Base-by-base conservation (phyloP, 768 basidiomycete genomes). In the Mycena filopes region DNA sequence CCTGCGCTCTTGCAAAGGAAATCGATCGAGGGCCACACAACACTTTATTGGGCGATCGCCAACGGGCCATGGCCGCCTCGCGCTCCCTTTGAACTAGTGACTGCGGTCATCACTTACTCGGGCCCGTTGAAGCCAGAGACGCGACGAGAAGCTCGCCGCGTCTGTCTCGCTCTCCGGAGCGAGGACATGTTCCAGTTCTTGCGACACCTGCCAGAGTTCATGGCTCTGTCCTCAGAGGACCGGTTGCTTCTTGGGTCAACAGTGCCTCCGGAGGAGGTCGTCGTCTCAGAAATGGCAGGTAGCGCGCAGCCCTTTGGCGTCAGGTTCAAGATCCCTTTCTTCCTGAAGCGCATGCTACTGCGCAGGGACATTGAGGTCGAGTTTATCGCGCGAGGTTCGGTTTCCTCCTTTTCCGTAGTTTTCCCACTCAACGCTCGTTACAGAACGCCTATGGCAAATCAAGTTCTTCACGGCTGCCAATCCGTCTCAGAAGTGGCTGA, bases 1-100 rank as follows among this genome's bases (percentile, higher is more conserved):
- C 23, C 55, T 20, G 8, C n/a, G 11, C 40, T 63, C 31, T 29
- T 63, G 42, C 62, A 63, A n/a, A 31, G 56, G 18, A 50, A 25
- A 33, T 40, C 40, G 10, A 48, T 63, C 8, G 29, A 57, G 3
- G 41, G 25, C 21, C 62, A 63, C 38, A 28, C 62, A 28, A 55
- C 42, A 18, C 29, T 63, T 15, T 57, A 63, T 33, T 63, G 62
- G 62, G 55, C 62, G 13, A 63, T 63, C 23, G 55, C 56, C 2
- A 63, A 63, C 33, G 56, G 48, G 9, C 62, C 62, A 40, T 46
- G 55, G 41, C 55, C 55, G 0, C 48, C n/a, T 7, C 48, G 40
- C 12, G 48, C 53, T 8, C 62, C 62, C 41, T 63, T 56, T 28
- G 47, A 51, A 10, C 49, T 63, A 23, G 49, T 63, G 16, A 29